These are phyloP conservation scores for Plasmodium gonderi DNA, from an alignment of 169 alveolate species.

Conservation along the genomic window DNA sequence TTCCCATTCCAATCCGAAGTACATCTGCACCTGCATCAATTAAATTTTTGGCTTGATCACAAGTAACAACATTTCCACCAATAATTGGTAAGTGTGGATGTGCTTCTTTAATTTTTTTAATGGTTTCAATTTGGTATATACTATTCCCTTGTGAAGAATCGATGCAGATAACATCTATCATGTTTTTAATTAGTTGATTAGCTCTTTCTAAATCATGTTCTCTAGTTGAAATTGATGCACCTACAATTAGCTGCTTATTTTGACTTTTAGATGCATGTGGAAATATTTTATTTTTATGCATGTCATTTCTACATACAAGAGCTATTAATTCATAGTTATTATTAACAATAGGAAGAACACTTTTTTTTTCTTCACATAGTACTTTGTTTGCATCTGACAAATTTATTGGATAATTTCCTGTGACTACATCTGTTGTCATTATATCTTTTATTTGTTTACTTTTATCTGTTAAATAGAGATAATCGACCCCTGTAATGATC, in stretches of 20 bases:
- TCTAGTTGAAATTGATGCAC: conserved; percentile 89
- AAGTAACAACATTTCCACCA: conserved; percentile 95
- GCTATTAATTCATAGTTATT: conserved; percentile 88
- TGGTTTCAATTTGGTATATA: conserved; percentile 89
- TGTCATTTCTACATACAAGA: conserved; percentile 89
- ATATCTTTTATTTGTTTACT: conserved; percentile 83
- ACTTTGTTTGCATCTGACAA: conserved; percentile 89
- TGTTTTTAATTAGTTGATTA: conserved; percentile 77
- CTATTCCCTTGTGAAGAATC: conserved; percentile 96
- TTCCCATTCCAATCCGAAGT: conserved; percentile 94
- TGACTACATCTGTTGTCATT: conserved; percentile 88
- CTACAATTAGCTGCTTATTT: conserved; percentile 90
- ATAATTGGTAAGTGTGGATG: conserved; percentile 90
- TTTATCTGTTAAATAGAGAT: conserved; percentile 88
- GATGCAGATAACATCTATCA: conserved; percentile 87
- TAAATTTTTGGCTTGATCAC: conserved; percentile 89
- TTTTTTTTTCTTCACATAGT: conserved; percentile 85
- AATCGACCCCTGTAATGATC: conserved; percentile 90
- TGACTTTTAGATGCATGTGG: conserved; percentile 91
- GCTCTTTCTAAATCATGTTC: conserved; percentile 79
- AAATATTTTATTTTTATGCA: conserved; percentile 88
- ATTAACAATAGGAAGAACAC: conserved; percentile 91
- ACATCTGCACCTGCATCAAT: conserved; percentile 92
- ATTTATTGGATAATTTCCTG: conserved; percentile 87
- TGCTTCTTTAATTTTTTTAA: conserved; percentile 88